Evolutionary conservation across 352 stramenopile species (phyloP), one percentile per base, ranked within the genome.

Genomic region (Phytophthora melonis): DNA sequence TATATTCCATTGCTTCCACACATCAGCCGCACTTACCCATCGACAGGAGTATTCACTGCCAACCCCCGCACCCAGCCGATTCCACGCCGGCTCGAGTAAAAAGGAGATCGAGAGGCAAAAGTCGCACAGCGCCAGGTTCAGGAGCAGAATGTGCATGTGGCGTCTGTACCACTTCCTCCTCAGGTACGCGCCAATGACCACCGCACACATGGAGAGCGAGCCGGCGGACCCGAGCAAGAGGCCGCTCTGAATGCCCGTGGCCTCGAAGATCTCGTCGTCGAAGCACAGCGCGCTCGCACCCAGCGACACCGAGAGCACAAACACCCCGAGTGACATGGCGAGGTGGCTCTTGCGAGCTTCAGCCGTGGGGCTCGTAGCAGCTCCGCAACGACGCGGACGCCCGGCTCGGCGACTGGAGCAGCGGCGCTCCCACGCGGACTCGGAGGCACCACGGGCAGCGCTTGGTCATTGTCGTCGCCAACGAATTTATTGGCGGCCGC

Each of bases 121-220:
- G 52, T 94, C 87, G 32, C 80, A 92, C 18, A 81, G 65, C 34
- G 86, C 81, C 23, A 93, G 65, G 58, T 94, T 91, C 25, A 90
- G 30, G 7, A 94, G 75, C 60, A 94, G 61, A 30, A 88, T 91
- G 76, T 93, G 83, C 72, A 92, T 92, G 63, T 94, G 86, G 2
- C 86, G 74, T 3, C 80, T 83, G 62, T 90, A 92, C 72, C 82
- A 88, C 23, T 82, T 83, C n/a, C 68, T 82, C 16, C 63, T 68
- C 1, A 88, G n/a, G 59, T 84, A 91, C 2, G 81, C 77, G 18
- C 50, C 61, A 21, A 92, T 83, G 63, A 93, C 74, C 64, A 85
- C 65, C 3, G 70, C 74, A 54, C 81, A 87, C 86, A 94, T 94
- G 10, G 77, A 74, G 9, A 94, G 59, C 27, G 86, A 84, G 0